Evolutionary conservation across 169 alveolate species (phyloP).

Genomic region (Plasmodium blacklocki): DNA sequence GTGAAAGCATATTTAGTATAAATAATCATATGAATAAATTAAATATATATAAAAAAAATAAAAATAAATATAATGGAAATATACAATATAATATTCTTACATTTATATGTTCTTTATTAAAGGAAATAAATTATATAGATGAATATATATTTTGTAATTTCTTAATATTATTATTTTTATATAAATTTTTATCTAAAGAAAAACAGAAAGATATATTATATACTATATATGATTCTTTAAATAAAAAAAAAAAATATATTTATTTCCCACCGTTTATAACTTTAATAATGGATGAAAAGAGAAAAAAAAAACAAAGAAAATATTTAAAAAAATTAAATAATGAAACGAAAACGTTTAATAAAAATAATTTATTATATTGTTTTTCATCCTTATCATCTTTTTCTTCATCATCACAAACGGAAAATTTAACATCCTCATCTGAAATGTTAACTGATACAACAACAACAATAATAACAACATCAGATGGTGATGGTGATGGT

Average conservation of each 20-base stretch:
- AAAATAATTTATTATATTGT: not conserved
- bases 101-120: conserved; percentile 12
- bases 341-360: not conserved
- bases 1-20: conserved; percentile 21
- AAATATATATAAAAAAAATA: conserved; percentile 27
- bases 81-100: conserved; percentile 34
- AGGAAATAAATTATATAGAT: conserved; percentile 1
- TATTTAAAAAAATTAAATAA: conserved; percentile 31
- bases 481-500: no score
- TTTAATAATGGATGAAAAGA: conserved; percentile 31
- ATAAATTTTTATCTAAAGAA: conserved; percentile 20
- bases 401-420: not conserved
- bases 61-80: conserved; percentile 1
- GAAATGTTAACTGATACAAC: not conserved
- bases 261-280: conserved; percentile 56
- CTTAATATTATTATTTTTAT: conserved; percentile 18
- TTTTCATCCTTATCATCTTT: not conserved
- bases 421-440: not conserved
- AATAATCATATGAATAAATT: conserved; percentile 29
- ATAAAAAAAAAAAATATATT: conserved; percentile 52
- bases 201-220: conserved; percentile 35
- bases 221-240: conserved; percentile 42
- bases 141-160: conserved; percentile 22
- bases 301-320: conserved; percentile 22
- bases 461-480: no score